Percentiles rank a stretch among this genome's conserved stretches.
Evolutionary conservation across 768 basidiomycete species (phyloP).

Genomic region (Lactarius quietus): DNA sequence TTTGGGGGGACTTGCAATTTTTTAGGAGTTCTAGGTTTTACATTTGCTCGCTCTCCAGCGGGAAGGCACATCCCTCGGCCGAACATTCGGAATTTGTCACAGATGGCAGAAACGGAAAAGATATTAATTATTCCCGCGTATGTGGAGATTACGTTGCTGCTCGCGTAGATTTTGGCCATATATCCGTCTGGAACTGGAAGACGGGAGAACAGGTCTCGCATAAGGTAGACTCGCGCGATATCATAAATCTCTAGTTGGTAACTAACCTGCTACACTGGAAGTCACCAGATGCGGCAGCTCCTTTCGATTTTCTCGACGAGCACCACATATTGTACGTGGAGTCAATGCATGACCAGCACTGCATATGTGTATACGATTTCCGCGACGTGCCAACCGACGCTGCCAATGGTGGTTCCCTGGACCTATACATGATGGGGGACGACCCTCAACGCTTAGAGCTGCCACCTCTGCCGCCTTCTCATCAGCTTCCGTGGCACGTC

Average conservation of each 20-base stretch:
- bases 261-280: not conserved
- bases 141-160: slow-evolving; percentile 15
- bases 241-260: not conserved
- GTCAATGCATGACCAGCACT: slow-evolving; percentile 7
- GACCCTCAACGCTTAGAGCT: slow-evolving; percentile 4
- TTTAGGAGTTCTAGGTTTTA: slow-evolving; percentile 2
- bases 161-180: slow-evolving; percentile 2
- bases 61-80: not conserved
- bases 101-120: not conserved
- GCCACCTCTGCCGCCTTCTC: slow-evolving; percentile 1
- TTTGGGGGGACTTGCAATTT: not conserved
- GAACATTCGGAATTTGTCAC: not conserved
- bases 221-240: slow-evolving; percentile 1
- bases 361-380: slow-evolving; percentile 15
- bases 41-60: slow-evolving; percentile 4
- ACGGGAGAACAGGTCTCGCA: slow-evolving; percentile 10
- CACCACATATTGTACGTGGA: slow-evolving; percentile 11
- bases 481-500: slow-evolving; percentile 11
- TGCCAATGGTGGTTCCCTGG: not conserved
- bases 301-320: slow-evolving; percentile 20
- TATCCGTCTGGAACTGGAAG: slow-evolving; percentile 24
- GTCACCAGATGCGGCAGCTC: not conserved
- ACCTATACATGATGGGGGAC: not conserved
- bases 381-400: not conserved
- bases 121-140: not conserved